A percentile compares a stretch with the other conserved stretches of the same genome.
Conservation (phyloP, 805 yeast species). For the Yarrowia keelungensis region DNA sequence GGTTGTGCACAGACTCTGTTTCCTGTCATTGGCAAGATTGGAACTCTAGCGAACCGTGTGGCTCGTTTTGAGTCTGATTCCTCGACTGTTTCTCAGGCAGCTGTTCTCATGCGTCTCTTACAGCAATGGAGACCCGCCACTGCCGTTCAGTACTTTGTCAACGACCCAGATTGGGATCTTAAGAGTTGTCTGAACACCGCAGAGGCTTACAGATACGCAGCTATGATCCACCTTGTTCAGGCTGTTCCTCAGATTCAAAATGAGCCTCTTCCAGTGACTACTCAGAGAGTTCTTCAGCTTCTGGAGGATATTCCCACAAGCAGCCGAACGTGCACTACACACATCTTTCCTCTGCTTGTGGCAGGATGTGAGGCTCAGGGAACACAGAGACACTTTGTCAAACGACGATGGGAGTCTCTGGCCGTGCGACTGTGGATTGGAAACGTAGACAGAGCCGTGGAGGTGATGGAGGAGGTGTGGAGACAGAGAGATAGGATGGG, state of each 20-base stretch:
- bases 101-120: slow-evolving; percentile 59
- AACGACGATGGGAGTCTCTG: slow-evolving; percentile 62
- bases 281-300: slow-evolving; percentile 65
- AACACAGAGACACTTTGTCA: slow-evolving; percentile 69
- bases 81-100: slow-evolving; percentile 60
- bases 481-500: slow-evolving; percentile 59
- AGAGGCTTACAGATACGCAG: slow-evolving; percentile 69
- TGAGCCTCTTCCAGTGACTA: slow-evolving; percentile 59
- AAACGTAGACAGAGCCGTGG: slow-evolving; percentile 68
- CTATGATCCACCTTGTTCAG: slow-evolving; percentile 67
- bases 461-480: slow-evolving; percentile 78
- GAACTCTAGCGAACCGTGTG: slow-evolving; percentile 60
- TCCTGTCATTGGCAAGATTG: slow-evolving; percentile 69
- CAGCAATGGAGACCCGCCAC: slow-evolving; percentile 64
- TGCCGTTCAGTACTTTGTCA: slow-evolving; percentile 49
- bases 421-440: slow-evolving; percentile 67
- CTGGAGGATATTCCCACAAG: slow-evolving; percentile 68
- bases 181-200: slow-evolving; percentile 71
- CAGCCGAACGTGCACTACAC: slow-evolving; percentile 63
- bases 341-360: slow-evolving; percentile 69
- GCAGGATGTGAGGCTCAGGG: slow-evolving; percentile 70
- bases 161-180: slow-evolving; percentile 61
- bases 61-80: slow-evolving; percentile 55
- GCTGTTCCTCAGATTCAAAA: slow-evolving; percentile 75
- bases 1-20: slow-evolving; percentile 73